A percentile compares a stretch with the other conserved stretches of the same genome.
These are phyloP conservation scores for Mesembryanthemum crystallinum DNA, from an alignment of 148 eudicot genomes.

Conservation along the genomic window DNA sequence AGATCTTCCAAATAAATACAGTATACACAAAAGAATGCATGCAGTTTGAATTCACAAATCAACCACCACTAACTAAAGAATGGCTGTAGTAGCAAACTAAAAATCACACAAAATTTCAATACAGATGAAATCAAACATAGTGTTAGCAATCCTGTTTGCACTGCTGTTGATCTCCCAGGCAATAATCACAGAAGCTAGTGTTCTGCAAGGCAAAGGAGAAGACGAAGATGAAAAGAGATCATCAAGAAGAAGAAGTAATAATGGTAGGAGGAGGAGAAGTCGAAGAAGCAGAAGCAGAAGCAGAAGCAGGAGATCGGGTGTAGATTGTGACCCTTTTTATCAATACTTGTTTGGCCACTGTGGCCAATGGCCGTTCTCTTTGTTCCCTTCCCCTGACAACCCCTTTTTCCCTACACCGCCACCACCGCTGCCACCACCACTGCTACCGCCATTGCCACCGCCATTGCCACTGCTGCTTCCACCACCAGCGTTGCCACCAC, in stretches of 20 bases:
- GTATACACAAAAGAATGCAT: neutral
- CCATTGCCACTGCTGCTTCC: conserved; percentile 7
- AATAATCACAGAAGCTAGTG: conserved; percentile 11
- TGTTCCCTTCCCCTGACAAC: conserved; percentile 29
- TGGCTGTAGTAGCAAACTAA: neutral
- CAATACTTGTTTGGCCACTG: conserved; percentile 23
- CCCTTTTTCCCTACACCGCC: conserved; percentile 30
- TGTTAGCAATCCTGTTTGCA: neutral
- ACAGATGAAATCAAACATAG: conserved; percentile 22
- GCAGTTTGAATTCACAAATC: too few species aligned
- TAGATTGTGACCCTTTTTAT: conserved; percentile 36
- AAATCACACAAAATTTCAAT: neutral
- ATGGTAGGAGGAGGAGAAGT: conserved; percentile 1
- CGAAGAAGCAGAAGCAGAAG: conserved; percentile 13
- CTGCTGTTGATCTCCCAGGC: conserved; percentile 26
- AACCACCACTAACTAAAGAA: neutral
- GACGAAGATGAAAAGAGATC: neutral
- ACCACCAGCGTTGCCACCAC: neutral
- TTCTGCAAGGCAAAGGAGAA: neutral
- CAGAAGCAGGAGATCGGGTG: conserved; percentile 6
- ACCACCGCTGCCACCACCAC: conserved; percentile 13
- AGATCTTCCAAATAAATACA: conserved; percentile 7
- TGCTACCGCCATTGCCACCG: neutral
- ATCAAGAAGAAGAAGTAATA: conserved; percentile 1
- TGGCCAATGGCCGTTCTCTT: conserved; percentile 37